Base-by-base conservation (phyloP, 495 filamentous ascomycete genomes). In the Penicillium desertorum region DNA sequence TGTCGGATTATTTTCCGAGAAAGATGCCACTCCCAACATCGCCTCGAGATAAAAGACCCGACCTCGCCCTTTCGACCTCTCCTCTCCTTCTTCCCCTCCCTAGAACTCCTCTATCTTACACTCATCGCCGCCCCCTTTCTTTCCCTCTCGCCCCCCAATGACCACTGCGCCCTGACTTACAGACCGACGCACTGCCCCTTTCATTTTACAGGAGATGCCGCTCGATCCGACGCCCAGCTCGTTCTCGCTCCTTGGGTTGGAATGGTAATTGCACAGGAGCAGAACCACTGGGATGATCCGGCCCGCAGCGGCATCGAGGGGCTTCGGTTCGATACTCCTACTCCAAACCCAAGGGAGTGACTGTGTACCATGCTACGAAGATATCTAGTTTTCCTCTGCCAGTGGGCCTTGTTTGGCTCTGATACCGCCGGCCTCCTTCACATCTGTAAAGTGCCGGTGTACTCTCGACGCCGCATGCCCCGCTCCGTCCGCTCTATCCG, bases 201-300 rank as follows among this genome's bases (percentile, higher is more conserved):
- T 60, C 37, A 58, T 62, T 62, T 62, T 43, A 22, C 51, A 47
- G 32, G 51, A 62, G 51, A 62, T 55, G 50, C 39, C 48, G 59
- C 54, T 54, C 32, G n/a, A 55, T 54, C 51, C 51, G n/a, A 29
- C 27, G 0, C 22, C 25, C 0, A n/a, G 51, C 0, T 20, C n/a
- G 41, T 44, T 42, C 51, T 42, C n/a, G 7, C 25, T 22, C 27
- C 37, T 17, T 32, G 6, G 51, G 22, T 25, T 42, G 11, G 23
- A 53, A 44, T 19, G 25, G 20, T 45, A 50, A 37, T 50, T 45
- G 10, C 23, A 11, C 12, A 36, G 32, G 8, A 42, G 34, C 12
- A 17, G 36, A 37, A 30, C 1, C 34, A 17, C 34, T 36, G 27
- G 11, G 14, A 9, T 53, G 8, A 54, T 44, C 7, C 0, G 48